Percentiles rank a stretch among this genome's conserved stretches.
Conservation (phyloP, 2,329 filamentous ascomycete genomes). For the Zopfia rhizophila region DNA sequence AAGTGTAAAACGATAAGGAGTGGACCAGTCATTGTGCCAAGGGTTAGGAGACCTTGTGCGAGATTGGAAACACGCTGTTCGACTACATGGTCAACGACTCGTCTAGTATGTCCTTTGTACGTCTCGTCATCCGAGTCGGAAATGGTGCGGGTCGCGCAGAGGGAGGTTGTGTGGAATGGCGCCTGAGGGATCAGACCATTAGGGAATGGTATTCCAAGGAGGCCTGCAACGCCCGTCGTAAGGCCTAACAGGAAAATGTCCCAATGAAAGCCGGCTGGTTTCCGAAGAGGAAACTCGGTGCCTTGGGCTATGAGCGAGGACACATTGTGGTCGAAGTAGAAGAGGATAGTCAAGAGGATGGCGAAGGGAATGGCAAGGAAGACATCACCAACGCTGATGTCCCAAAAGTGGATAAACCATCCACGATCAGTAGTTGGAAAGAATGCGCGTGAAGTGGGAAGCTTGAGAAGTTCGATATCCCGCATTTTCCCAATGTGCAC, state of each 20-base stretch:
- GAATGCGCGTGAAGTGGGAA: conserved; percentile 83
- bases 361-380: conserved; percentile 91
- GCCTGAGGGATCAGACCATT: conserved; percentile 70
- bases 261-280: conserved; percentile 70
- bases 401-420: conserved; percentile 87
- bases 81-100: conserved; percentile 60
- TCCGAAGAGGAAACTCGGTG: conserved; percentile 65
- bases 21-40: conserved; percentile 68
- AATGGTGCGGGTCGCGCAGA: conserved; percentile 55
- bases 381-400: conserved; percentile 75
- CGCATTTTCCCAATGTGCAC: conserved; percentile 86
- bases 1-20: conserved; percentile 64
- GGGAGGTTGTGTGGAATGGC: conserved; percentile 67
- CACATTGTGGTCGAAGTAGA: conserved; percentile 88
- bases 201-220: conserved; percentile 67
- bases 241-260: conserved; percentile 68
- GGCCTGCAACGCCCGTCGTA: conserved; percentile 65
- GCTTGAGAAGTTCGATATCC: conserved; percentile 72
- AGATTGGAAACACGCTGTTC: conserved; percentile 68
- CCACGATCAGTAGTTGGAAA: conserved; percentile 76
- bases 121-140: conserved; percentile 53
- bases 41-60: conserved; percentile 63
- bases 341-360: conserved; percentile 81
- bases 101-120: conserved; percentile 55
- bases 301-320: conserved; percentile 67